These are phyloP conservation scores for Pestalotiopsis sp. DNA, from an alignment of 2,329 filamentous ascomycete species.

Conservation along the genomic window DNA sequence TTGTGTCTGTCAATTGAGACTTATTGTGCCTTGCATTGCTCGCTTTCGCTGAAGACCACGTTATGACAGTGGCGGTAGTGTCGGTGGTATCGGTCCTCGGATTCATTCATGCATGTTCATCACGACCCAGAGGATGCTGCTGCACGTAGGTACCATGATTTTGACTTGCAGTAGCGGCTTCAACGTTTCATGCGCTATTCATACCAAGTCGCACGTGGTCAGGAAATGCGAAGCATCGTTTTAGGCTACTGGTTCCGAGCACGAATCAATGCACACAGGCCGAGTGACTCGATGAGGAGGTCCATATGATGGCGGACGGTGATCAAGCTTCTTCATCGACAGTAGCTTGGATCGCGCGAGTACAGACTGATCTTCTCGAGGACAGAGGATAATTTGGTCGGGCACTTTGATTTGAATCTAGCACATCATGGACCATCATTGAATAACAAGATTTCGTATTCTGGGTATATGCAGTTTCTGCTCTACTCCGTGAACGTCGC, in stretches of 20 bases:
- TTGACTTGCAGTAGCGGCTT: neutral
- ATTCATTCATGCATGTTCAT: neutral
- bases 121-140: neutral
- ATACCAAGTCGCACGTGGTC: neutral
- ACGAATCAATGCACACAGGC: too few relatives aligned
- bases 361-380: too few relatives aligned
- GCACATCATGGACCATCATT: too few relatives aligned
- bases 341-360: too few relatives aligned
- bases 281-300: too few relatives aligned
- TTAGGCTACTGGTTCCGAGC: neutral
- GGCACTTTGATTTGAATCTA: too few relatives aligned
- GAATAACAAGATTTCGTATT: neutral
- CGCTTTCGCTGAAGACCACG: neutral
- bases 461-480: neutral
- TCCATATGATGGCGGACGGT: too few relatives aligned
- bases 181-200: neutral
- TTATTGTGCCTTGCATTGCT: neutral
- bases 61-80: neutral
- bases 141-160: neutral
- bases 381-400: too few relatives aligned
- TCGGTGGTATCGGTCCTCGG: neutral
- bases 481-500: too few relatives aligned
- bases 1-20: neutral
- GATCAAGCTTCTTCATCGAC: too few relatives aligned
- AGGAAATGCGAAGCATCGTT: neutral